phyloP scores from a whole-genome alignment of 2,329 filamentous ascomycete species.

The Acrodontium crateriforme region DNA sequence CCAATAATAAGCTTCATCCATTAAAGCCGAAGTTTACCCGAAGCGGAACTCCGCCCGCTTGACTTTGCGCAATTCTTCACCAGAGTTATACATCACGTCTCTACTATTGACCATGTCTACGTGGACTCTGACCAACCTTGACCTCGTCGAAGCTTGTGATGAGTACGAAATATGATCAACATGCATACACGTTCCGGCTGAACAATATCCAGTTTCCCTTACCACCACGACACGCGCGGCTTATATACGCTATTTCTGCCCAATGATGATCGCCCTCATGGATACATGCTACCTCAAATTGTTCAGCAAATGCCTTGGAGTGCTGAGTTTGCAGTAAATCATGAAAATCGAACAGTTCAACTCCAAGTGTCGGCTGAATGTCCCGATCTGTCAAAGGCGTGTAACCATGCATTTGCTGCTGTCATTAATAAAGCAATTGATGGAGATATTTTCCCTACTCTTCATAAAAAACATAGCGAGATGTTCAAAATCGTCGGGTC shows the following conservation, averaged over 20 bases:
- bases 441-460: slow-evolving; percentile 50
- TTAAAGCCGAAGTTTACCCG: no score
- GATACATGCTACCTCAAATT: slow-evolving; percentile 46
- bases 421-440: slow-evolving; percentile 44
- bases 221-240: slow-evolving; percentile 29
- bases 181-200: background rate
- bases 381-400: slow-evolving; percentile 42
- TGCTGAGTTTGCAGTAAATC: slow-evolving; percentile 41
- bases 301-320: slow-evolving; percentile 43
- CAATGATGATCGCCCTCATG: slow-evolving; percentile 43
- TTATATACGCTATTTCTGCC: slow-evolving; percentile 55
- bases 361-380: slow-evolving; percentile 38
- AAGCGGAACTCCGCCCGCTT: no score
- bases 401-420: slow-evolving; percentile 44
- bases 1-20: no score
- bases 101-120: no score
- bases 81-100: no score
- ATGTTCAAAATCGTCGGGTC: slow-evolving; percentile 57
- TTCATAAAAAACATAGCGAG: slow-evolving; percentile 66
- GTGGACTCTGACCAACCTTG: background rate
- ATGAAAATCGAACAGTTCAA: slow-evolving; percentile 13
- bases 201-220: slow-evolving; percentile 31
- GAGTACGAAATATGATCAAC: slow-evolving; percentile 1
- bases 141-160: slow-evolving; percentile 2
- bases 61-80: no score